Evolutionary conservation across 2,329 filamentous ascomycete species (phyloP).

Genomic region (Fusarium zealandicum): DNA sequence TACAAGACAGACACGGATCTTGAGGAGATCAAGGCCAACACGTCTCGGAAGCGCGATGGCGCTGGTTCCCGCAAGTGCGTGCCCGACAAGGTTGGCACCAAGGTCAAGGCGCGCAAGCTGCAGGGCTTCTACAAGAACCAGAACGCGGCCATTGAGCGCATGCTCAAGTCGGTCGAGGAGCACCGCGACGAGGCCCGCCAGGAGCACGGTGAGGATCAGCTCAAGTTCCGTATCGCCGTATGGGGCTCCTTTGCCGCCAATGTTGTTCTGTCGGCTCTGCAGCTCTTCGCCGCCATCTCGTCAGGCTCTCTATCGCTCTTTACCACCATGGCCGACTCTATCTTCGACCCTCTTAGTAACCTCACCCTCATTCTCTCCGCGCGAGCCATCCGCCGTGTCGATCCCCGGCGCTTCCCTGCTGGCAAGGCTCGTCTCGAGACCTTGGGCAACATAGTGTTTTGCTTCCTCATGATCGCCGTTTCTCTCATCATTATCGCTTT

Average conservation of each 20-base stretch:
- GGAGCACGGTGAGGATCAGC: slow-evolving; percentile 79
- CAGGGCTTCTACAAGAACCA: slow-evolving; percentile 87
- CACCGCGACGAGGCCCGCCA: slow-evolving; percentile 84
- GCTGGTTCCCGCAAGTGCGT: slow-evolving; percentile 25
- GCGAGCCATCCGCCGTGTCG: slow-evolving; percentile 86
- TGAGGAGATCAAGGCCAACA: slow-evolving; percentile 79
- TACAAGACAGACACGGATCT: slow-evolving; percentile 83
- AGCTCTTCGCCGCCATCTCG: slow-evolving; percentile 86
- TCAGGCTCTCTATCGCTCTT: slow-evolving; percentile 94
- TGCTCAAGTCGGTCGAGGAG: slow-evolving; percentile 92
- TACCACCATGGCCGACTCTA: slow-evolving; percentile 94
- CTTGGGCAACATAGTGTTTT: slow-evolving; percentile 94
- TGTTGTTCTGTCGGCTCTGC: slow-evolving; percentile 76
- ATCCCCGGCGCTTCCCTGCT: slow-evolving; percentile 84
- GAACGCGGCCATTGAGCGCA: slow-evolving; percentile 90
- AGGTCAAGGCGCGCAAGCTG: slow-evolving; percentile 61
- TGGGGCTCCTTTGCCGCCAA: slow-evolving; percentile 81
- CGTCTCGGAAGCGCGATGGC: slow-evolving; percentile 74
- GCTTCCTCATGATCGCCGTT: slow-evolving; percentile 93
- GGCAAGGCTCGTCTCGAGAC: slow-evolving; percentile 96
- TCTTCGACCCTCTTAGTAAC: slow-evolving; percentile 93
- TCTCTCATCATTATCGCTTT: slow-evolving; percentile 93
- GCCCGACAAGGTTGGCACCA: slow-evolving; percentile 35
- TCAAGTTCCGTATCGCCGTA: slow-evolving; percentile 74
- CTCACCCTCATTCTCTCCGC: slow-evolving; percentile 85